A percentile compares a stretch with the other conserved stretches of the same genome.
These are phyloP conservation scores for Alternaria dauci DNA, from an alignment of 2,329 filamentous ascomycete species.

Conservation along the genomic window DNA sequence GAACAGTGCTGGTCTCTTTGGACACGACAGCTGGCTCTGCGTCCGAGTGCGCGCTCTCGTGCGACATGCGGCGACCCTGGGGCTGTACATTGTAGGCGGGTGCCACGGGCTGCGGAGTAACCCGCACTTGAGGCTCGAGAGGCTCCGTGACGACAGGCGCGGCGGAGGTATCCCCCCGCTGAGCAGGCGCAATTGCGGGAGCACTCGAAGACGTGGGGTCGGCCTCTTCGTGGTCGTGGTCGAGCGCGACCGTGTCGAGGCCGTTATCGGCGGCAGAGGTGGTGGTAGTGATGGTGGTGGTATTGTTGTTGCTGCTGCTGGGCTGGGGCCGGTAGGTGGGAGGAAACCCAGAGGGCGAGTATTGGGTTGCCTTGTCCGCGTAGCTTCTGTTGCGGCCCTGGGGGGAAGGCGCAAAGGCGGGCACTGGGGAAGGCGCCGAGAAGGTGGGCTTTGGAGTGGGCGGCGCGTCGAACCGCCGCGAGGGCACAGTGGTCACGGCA, in stretches of 20 bases:
- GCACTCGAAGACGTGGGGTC: slow-evolving; percentile 18
- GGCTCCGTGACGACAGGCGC: slow-evolving; percentile 45
- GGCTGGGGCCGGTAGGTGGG: slow-evolving; percentile 50
- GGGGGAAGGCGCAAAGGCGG: slow-evolving; percentile 35
- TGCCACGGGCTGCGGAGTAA: slow-evolving; percentile 41
- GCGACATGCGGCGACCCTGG: slow-evolving; percentile 19
- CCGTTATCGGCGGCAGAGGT: not conserved
- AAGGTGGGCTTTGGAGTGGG: slow-evolving; percentile 30
- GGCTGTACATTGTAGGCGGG: slow-evolving; percentile 30
- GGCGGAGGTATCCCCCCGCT: slow-evolving; percentile 45
- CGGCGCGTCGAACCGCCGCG: slow-evolving; percentile 41
- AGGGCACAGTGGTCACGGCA: slow-evolving; percentile 38
- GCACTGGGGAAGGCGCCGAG: slow-evolving; percentile 36
- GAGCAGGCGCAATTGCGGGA: slow-evolving; percentile 29
- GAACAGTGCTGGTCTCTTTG: slow-evolving; percentile 26
- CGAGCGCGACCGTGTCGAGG: not conserved
- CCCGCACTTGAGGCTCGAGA: slow-evolving; percentile 46
- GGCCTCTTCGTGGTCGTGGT: slow-evolving; percentile 11
- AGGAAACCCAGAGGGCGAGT: slow-evolving; percentile 60
- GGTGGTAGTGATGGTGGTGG: no score
- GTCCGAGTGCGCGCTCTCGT: slow-evolving; percentile 20
- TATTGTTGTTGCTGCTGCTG: not conserved
- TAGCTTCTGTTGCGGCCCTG: slow-evolving; percentile 48
- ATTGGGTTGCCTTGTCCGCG: slow-evolving; percentile 63
- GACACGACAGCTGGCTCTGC: slow-evolving; percentile 23